These are phyloP conservation scores for Carex littledalei DNA, from an alignment of 176 grass and related monocot species.

Conservation along the genomic window DNA sequence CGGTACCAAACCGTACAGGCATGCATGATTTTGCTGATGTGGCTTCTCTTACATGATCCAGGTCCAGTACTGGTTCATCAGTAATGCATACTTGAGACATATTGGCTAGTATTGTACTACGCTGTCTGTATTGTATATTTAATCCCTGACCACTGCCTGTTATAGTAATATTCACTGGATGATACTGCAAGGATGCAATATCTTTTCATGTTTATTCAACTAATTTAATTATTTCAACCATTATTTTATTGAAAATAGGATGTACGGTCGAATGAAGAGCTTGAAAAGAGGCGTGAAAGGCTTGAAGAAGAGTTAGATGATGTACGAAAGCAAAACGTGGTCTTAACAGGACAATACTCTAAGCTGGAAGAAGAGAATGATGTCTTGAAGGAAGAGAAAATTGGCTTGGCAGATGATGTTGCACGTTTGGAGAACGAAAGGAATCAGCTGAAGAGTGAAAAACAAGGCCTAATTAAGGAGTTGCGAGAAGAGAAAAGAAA, in stretches of 20 bases:
- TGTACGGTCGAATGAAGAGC: conserved; percentile 27
- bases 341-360: conserved; percentile 29
- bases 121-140: not conserved
- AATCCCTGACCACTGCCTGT: not conserved
- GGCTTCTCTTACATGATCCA: not conserved
- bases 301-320: conserved; percentile 39
- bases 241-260: conserved; percentile 23
- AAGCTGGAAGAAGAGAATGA: conserved; percentile 41
- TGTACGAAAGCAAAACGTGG: conserved; percentile 40
- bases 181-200: not conserved
- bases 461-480: conserved; percentile 36
- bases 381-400: conserved; percentile 39
- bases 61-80: not conserved
- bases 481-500: conserved; percentile 62
- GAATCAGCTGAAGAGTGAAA: conserved; percentile 31
- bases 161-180: not conserved
- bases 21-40: not conserved
- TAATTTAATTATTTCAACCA: not conserved
- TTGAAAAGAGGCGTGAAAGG: conserved; percentile 21
- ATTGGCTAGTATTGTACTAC: not conserved
- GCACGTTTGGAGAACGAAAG: conserved; percentile 31
- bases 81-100: not conserved
- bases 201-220: not conserved
- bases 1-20: not conserved
- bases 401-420: conserved; percentile 34